Evolutionary conservation across 2,329 filamentous ascomycete species (phyloP).

Genomic region (Pseudogymnoascus sp.): DNA sequence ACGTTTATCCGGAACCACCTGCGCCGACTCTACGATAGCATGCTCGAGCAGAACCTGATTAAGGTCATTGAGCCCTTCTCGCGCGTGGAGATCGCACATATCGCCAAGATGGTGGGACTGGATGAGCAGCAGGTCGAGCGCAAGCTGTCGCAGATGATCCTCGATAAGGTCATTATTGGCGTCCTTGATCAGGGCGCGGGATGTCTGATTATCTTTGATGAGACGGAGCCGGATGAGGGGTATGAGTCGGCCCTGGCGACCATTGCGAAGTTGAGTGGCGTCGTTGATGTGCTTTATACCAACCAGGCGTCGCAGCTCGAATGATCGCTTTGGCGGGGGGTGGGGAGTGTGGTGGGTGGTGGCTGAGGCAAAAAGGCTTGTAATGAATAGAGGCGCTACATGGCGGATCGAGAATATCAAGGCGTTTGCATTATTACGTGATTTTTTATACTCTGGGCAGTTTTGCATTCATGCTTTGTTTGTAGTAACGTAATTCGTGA

Average conservation of each 20-base stretch:
- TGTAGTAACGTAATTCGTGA: neutral
- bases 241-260: slow-evolving; percentile 93
- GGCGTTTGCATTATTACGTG: slow-evolving; percentile 2
- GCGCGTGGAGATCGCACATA: slow-evolving; percentile 90
- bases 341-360: neutral
- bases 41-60: slow-evolving; percentile 98
- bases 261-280: slow-evolving; percentile 93
- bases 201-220: slow-evolving; percentile 93
- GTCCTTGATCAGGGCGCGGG: slow-evolving; percentile 96
- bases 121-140: slow-evolving; percentile 96
- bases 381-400: slow-evolving; percentile 9
- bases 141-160: slow-evolving; percentile 98
- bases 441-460: neutral
- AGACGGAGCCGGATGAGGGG: slow-evolving; percentile 83
- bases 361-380: neutral
- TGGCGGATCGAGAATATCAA: slow-evolving; percentile 6
- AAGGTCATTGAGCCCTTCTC: slow-evolving; percentile 99
- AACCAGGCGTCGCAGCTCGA: slow-evolving; percentile 95
- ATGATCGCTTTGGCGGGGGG: slow-evolving; percentile 39
- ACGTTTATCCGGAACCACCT: slow-evolving; percentile 96
- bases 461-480: neutral
- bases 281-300: slow-evolving; percentile 94
- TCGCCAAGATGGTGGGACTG: slow-evolving; percentile 94
- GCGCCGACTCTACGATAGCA: slow-evolving; percentile 90
- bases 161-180: slow-evolving; percentile 97